Evolutionary conservation across 2,329 filamentous ascomycete genomes (phyloP).

Genomic region (Akanthomyces lecanii): DNA sequence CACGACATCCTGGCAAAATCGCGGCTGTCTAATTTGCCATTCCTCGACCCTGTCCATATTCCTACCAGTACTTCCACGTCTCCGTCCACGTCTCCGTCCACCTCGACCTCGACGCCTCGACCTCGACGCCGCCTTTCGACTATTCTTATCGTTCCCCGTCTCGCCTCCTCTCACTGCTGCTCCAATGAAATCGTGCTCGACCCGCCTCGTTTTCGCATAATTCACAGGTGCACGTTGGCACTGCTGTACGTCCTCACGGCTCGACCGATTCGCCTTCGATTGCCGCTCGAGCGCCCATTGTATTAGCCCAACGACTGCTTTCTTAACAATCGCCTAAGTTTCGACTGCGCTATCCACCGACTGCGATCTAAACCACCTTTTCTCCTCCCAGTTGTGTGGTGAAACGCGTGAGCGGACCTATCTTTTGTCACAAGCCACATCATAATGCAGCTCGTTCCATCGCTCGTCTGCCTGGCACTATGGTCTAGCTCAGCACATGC

Average conservation of each 20-base stretch:
- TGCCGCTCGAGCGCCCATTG: not conserved
- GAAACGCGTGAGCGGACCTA: not conserved
- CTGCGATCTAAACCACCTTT: not conserved
- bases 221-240: not conserved
- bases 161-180: not conserved
- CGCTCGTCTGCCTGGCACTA: slow-evolving; percentile 45
- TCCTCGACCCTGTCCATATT: not conserved
- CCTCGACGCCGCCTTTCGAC: not conserved
- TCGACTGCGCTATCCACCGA: not conserved
- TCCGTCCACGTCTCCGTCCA: not conserved
- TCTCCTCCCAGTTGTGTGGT: not conserved
- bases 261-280: slow-evolving; percentile 1
- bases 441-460: slow-evolving; percentile 36
- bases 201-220: not conserved
- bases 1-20: not conserved
- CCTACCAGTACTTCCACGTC: not conserved
- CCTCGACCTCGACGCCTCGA: slow-evolving; percentile 11
- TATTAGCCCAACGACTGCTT: not conserved
- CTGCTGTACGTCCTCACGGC: not conserved
- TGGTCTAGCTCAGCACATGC: slow-evolving; percentile 43
- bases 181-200: not conserved
- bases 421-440: not conserved
- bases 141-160: not conserved
- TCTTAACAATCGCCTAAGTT: not conserved
- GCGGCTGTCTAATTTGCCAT: not conserved